Evolutionary conservation across 2,329 filamentous ascomycete species (phyloP), one percentile per base, ranked within the genome.

Genomic region (Fusarium sp.): DNA sequence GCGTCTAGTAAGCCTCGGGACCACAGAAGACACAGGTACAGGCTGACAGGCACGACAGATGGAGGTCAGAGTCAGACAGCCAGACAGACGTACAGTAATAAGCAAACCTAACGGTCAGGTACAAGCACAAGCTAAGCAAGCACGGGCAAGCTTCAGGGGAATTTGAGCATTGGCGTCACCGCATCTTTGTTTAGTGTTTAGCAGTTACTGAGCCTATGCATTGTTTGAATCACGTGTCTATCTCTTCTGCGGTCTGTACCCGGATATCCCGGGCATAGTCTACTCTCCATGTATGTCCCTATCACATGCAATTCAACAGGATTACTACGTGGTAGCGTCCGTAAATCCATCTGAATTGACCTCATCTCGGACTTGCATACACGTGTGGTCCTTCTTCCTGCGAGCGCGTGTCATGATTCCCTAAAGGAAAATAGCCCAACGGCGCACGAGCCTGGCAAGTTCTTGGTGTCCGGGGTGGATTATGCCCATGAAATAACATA

Each of bases 221-320:
- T 66, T 54, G 23, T 23, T 20, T 25, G 12, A 51, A 67, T 74
- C 72, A 74, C 71, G 72, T 74, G 72, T 46, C 48, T n/a, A 21
- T n/a, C 37, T 55, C 40, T 30, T 23, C 28, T 51, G 34, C 12
- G 30, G 32, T 49, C 21, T 54, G 51, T 45, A 42, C 16, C 27
- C 50, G 53, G 59, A 42, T 51, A 47, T 23, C 49, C 68, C 73
- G 73, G 73, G 16, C 34, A 37, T 37, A 37, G 34, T 37, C 34
- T n/a, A 11, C 34, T 28, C 11, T 28, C 11, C 28, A 37, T 37
- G 34, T 37, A 37, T 37, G 18, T 37, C 18, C 73, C 70, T 74
- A 78, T 79, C 78, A 79, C 78, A 79, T 78, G 77, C 66, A 72
- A 75, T 74, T 78, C n/a, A 42, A 27, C 18, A 28, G 76, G 63